Evolutionary conservation across 2,329 filamentous ascomycete genomes (phyloP).

Genomic region (Colletotrichum liriopes): DNA sequence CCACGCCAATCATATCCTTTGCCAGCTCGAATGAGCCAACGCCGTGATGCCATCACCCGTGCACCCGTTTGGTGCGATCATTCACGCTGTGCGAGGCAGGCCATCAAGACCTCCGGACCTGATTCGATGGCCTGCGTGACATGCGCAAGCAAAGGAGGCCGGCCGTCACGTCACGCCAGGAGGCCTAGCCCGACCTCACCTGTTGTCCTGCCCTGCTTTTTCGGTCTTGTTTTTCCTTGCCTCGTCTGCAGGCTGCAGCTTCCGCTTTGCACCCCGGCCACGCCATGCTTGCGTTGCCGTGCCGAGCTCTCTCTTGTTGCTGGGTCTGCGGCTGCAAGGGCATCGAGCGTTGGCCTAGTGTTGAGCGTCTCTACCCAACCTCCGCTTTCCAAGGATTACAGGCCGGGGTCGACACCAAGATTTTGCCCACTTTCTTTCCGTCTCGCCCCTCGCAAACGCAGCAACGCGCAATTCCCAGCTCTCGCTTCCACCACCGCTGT

Average conservation of each 20-base stretch:
- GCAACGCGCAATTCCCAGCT: conserved; percentile 22
- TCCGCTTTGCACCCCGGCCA: background rate
- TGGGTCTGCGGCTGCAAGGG: conserved; percentile 26
- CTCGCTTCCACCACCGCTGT: conserved; percentile 34
- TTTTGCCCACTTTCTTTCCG: conserved; percentile 21
- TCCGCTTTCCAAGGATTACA: conserved; percentile 35
- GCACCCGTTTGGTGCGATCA: conserved; percentile 19
- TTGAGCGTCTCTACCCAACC: conserved; percentile 39
- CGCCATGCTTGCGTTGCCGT: conserved; percentile 1
- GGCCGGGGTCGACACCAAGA: conserved; percentile 38
- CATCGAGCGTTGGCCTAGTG: background rate
- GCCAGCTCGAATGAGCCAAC: conserved; percentile 22
- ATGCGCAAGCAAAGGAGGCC: conserved; percentile 15
- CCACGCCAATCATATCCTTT: conserved; percentile 32
- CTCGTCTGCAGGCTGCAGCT: conserved; percentile 1
- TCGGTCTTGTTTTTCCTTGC: background rate
- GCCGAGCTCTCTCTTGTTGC: conserved; percentile 9
- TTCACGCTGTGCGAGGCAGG: conserved; percentile 20
- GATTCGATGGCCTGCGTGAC: conserved; percentile 20
- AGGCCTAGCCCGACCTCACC: conserved; percentile 11
- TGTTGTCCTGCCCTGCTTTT: conserved; percentile 30
- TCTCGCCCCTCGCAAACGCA: conserved; percentile 19
- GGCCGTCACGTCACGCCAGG: conserved; percentile 32
- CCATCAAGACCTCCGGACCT: background rate
- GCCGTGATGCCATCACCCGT: conserved; percentile 36